Conservation (phyloP, 805 yeast species). For the Saccharomycopsis fibuligera region DNA sequence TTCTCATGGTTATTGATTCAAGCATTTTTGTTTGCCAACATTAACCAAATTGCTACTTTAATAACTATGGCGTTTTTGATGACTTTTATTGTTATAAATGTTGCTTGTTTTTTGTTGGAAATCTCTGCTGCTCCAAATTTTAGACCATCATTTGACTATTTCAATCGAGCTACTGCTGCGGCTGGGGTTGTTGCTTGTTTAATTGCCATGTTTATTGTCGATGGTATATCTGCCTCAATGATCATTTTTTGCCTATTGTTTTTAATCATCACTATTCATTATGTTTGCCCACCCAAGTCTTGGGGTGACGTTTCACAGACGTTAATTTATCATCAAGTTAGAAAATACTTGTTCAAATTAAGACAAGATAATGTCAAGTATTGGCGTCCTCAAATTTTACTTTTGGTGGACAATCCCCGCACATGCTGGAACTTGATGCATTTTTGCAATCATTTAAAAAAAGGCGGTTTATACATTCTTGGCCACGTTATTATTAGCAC, state of each 20-base stretch:
- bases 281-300: constrained; percentile 86
- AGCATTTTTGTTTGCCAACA: constrained; percentile 77
- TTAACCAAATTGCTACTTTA: constrained; percentile 88
- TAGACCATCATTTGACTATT: constrained; percentile 89
- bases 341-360: constrained; percentile 78
- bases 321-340: constrained; percentile 90
- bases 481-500: constrained; percentile 83
- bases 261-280: constrained; percentile 76
- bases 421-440: constrained; percentile 87
- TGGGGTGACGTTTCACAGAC: constrained; percentile 99
- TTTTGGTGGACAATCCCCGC: constrained; percentile 86
- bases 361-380: constrained; percentile 92
- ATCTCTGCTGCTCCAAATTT: constrained; percentile 97
- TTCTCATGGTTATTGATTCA: constrained; percentile 83
- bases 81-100: constrained; percentile 91
- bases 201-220: constrained; percentile 89
- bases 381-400: constrained; percentile 94
- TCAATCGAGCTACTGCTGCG: constrained; percentile 75
- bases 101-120: constrained; percentile 85
- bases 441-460: constrained; percentile 90
- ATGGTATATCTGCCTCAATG: constrained; percentile 79
- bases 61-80: constrained; percentile 95
- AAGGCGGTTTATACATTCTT: constrained; percentile 87
- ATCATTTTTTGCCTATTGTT: constrained; percentile 60
- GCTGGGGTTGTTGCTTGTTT: constrained; percentile 65